Evolutionary conservation across 2,329 filamentous ascomycete species (phyloP).

Genomic region (Hypoxylon sp.): DNA sequence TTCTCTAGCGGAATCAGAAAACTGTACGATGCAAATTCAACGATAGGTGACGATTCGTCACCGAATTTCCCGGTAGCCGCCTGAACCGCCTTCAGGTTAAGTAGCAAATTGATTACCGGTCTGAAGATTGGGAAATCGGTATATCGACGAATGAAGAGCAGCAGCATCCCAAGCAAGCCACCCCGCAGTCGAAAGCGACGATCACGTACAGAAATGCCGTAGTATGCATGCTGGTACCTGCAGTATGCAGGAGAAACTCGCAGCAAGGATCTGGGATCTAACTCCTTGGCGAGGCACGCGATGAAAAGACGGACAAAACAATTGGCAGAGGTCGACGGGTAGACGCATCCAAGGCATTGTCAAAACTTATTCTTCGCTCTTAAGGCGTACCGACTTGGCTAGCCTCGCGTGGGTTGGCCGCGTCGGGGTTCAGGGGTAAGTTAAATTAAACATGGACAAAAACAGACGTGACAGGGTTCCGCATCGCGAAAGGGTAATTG

Average conservation of each 20-base stretch:
- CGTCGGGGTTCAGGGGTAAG: slow-evolving; percentile 19
- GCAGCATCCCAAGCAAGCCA: slow-evolving; percentile 13
- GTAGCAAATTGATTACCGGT: slow-evolving; percentile 22
- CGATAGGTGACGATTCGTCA: slow-evolving; percentile 8
- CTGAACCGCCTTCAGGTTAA: slow-evolving; percentile 7
- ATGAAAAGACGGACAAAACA: slow-evolving; percentile 13
- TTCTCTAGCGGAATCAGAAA: not conserved
- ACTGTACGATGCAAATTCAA: not conserved
- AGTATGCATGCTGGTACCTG: slow-evolving; percentile 33
- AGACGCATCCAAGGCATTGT: not conserved
- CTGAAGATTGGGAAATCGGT: slow-evolving; percentile 29
- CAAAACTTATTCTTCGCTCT: slow-evolving; percentile 8
- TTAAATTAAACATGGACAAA: slow-evolving; percentile 42
- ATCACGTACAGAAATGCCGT: slow-evolving; percentile 33
- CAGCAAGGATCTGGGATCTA: slow-evolving; percentile 7
- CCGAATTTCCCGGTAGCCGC: slow-evolving; percentile 23
- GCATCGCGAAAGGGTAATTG: slow-evolving; percentile 25
- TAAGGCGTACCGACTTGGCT: not conserved
- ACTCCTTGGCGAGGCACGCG: slow-evolving; percentile 6
- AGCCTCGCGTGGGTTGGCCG: slow-evolving; percentile 9
- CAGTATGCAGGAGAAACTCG: slow-evolving; percentile 32
- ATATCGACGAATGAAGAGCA: slow-evolving; percentile 24
- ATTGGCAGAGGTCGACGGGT: slow-evolving; percentile 7
- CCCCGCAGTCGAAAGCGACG: slow-evolving; percentile 15
- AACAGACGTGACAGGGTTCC: slow-evolving; percentile 29